Percentiles rank a stretch among this genome's conserved stretches.
Conservation (phyloP, 805 yeast genomes). For the Candida ortonii region DNA sequence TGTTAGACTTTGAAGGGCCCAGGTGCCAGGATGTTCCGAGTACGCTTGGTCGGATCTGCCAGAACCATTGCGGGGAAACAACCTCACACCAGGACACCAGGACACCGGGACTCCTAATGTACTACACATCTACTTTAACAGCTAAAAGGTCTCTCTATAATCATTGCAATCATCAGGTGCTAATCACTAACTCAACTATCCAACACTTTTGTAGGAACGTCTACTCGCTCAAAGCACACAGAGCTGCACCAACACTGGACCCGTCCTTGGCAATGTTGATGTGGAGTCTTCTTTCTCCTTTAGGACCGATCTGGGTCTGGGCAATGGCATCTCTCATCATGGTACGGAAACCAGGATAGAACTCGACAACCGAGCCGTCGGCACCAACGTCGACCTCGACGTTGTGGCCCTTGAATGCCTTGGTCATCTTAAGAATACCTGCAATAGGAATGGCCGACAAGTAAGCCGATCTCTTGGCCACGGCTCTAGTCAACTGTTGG, state of each 20-base stretch:
- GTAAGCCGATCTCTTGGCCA: slow-evolving; percentile 86
- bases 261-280: slow-evolving; percentile 90
- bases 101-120: too few species aligned
- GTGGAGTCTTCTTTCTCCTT: slow-evolving; percentile 70
- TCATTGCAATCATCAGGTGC: neutral
- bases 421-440: slow-evolving; percentile 67
- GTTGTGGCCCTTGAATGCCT: slow-evolving; percentile 63
- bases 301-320: slow-evolving; percentile 66
- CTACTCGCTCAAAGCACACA: slow-evolving; percentile 59
- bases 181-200: neutral
- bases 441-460: slow-evolving; percentile 88
- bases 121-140: too few species aligned
- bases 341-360: slow-evolving; percentile 85
- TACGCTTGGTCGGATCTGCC: too few species aligned
- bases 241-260: slow-evolving; percentile 95
- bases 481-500: slow-evolving; percentile 70
- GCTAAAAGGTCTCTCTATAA: too few species aligned
- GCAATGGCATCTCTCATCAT: slow-evolving; percentile 77
- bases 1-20: too few species aligned
- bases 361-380: slow-evolving; percentile 93
- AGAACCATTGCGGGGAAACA: too few species aligned
- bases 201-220: slow-evolving; percentile 3
- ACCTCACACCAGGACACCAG: too few species aligned
- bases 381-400: slow-evolving; percentile 86
- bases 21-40: too few species aligned